Percentiles rank a stretch among this genome's conserved stretches.
Conservation (phyloP, 164 flowering plant genomes). For the Macadamia tetraphylla region DNA sequence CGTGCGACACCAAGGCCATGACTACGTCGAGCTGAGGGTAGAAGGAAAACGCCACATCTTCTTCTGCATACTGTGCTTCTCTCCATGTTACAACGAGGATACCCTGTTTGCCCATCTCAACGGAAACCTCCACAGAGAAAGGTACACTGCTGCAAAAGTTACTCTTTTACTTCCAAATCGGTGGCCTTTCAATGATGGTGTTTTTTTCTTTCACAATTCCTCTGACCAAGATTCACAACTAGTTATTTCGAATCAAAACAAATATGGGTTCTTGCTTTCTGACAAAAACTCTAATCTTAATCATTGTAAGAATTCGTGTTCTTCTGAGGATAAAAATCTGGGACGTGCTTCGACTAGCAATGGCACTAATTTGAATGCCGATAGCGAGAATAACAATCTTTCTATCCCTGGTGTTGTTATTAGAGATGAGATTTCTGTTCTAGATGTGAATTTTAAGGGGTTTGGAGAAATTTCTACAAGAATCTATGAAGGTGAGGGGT, state of each 20-base stretch:
- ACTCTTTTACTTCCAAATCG: slow-evolving; percentile 70
- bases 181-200: slow-evolving; percentile 95
- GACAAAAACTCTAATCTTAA: slow-evolving; percentile 13
- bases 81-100: slow-evolving; percentile 70
- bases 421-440: slow-evolving; percentile 41
- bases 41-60: slow-evolving; percentile 65
- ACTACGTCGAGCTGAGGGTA: slow-evolving; percentile 72
- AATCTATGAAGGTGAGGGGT: slow-evolving; percentile 30
- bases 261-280: slow-evolving; percentile 22
- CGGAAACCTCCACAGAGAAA: slow-evolving; percentile 61
- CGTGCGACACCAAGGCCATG: slow-evolving; percentile 67
- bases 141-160: slow-evolving; percentile 49
- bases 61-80: slow-evolving; percentile 75
- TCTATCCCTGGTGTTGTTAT: slow-evolving; percentile 58
- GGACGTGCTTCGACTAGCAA: background rate
- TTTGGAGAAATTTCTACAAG: slow-evolving; percentile 62
- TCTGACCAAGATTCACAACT: slow-evolving; percentile 28
- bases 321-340: background rate
- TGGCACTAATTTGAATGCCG: slow-evolving; percentile 10
- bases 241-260: slow-evolving; percentile 7
- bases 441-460: slow-evolving; percentile 48
- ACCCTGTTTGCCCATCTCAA: slow-evolving; percentile 60
- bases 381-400: slow-evolving; percentile 17
- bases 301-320: slow-evolving; percentile 24
- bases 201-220: slow-evolving; percentile 56